phyloP scores from a whole-genome alignment of 2,329 filamentous ascomycete species.

The Thelonectria rubi region DNA sequence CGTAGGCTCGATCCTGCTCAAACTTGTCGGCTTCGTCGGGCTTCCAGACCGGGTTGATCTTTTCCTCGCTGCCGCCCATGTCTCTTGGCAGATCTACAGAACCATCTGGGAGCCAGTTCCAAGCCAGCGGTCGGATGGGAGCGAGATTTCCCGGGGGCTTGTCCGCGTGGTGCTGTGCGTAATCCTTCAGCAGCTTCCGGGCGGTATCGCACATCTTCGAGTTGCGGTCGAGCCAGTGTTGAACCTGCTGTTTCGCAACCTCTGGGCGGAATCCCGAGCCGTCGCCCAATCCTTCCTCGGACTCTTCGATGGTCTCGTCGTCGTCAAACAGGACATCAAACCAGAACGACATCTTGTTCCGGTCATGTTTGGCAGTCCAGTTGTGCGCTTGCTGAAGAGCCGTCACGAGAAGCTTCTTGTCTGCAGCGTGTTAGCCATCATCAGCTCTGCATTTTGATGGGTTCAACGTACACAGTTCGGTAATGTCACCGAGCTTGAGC shows the following conservation, averaged over 20 bases:
- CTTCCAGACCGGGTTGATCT: slow-evolving; percentile 60
- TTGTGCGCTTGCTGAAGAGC: slow-evolving; percentile 74
- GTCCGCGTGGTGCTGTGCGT: slow-evolving; percentile 59
- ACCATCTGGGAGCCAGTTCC: slow-evolving; percentile 63
- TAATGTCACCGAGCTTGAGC: slow-evolving; percentile 68
- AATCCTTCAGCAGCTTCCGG: slow-evolving; percentile 62
- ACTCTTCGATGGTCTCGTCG: slow-evolving; percentile 55
- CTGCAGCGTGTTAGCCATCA: slow-evolving; percentile 47
- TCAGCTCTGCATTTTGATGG: neutral
- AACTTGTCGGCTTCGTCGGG: slow-evolving; percentile 64
- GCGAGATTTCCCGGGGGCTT: slow-evolving; percentile 61
- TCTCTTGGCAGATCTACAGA: slow-evolving; percentile 44
- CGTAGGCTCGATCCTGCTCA: slow-evolving; percentile 67
- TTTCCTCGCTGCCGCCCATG: slow-evolving; percentile 51
- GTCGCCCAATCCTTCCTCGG: slow-evolving; percentile 62
- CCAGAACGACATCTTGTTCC: slow-evolving; percentile 77
- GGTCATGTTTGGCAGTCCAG: slow-evolving; percentile 74
- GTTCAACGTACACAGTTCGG: slow-evolving; percentile 67
- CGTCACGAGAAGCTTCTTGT: slow-evolving; percentile 73
- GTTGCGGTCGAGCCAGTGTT: slow-evolving; percentile 70
- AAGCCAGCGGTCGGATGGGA: slow-evolving; percentile 60
- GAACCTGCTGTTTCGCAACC: slow-evolving; percentile 67
- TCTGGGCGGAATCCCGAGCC: slow-evolving; percentile 63
- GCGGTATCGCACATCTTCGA: slow-evolving; percentile 67
- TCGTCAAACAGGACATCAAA: slow-evolving; percentile 72